Base-by-base conservation (phyloP, 2,329 filamentous ascomycete genomes). In the Sporothrix variecibatus region DNA sequence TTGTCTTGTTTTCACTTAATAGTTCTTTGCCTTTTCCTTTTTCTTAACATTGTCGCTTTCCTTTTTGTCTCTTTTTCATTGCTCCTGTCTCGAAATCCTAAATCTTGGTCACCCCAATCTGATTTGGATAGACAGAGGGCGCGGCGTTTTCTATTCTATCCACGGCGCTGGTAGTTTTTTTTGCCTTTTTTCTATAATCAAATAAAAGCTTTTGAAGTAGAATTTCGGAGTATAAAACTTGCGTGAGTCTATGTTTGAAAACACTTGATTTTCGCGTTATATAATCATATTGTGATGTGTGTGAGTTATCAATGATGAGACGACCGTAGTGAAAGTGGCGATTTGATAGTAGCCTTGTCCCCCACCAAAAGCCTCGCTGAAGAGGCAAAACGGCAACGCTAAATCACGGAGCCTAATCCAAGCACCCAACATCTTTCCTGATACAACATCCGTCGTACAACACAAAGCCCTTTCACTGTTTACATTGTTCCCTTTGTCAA, bases 41-140 rank as follows among this genome's bases (percentile, higher is more conserved):
- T 56, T 31, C 12, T 28, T 11, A 23, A 23, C 28, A 3, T 23
- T 51, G 17, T 23, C 20, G 3, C 11, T 43, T 12, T 12, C 5
- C 2, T 46, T 56, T 53, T 38, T 40, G 17, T 15, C 28, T 31
- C 43, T 34, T 51, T 12, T 69, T 69, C 43, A 34, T 69, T 69
- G 60, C 34, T 65, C 60, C 38, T 43, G 38, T 65, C 60, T 43
- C 40, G 38, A 26, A n/a, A 15, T 23, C 15, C 38, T n/a, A 43
- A 23, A 65, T 26, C 60, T 65, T 65, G 60, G 34, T 26, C 34
- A 17, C 9, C 11, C 34, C 60, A 43, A 43, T 40, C 11, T 11
- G 38, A 40, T 40, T 65, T 65, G 60, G 60, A 65, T 65, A 43
- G 34, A 65, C n/a, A 23, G 60, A 26, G 60, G n/a, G 60, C 60